Conservation (phyloP, 306 rosid genomes). For the Canavalia ensiformis region DNA sequence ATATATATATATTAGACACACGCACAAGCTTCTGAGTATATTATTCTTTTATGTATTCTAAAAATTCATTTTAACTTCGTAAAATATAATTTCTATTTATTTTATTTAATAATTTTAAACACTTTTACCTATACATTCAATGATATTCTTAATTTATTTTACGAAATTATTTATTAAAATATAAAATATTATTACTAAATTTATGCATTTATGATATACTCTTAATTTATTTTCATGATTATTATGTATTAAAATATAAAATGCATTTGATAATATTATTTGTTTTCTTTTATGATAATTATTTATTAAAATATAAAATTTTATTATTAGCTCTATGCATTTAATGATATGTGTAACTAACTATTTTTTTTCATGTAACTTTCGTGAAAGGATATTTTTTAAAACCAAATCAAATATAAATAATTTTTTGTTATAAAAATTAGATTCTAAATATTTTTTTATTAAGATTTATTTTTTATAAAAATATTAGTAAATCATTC, state of each 20-base stretch:
- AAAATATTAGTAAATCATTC: too few species aligned
- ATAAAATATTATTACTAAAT: background rate
- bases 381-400: too few species aligned
- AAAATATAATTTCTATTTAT: background rate
- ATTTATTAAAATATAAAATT: background rate
- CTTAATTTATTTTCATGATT: background rate
- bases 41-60: background rate
- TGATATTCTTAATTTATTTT: background rate
- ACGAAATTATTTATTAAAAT: background rate
- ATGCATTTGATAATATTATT: background rate
- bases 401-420: too few species aligned
- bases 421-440: too few species aligned
- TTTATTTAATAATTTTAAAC: background rate
- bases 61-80: background rate
- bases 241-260: background rate
- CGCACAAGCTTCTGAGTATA: too few species aligned
- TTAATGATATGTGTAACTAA: background rate
- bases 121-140: background rate
- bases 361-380: too few species aligned
- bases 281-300: background rate
- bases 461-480: too few species aligned
- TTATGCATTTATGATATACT: background rate
- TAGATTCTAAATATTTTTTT: too few species aligned
- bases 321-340: background rate
- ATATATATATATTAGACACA: too few species aligned